Percentiles rank a stretch among this genome's conserved stretches.
Evolutionary conservation across 305 asterid species (phyloP).

Genomic region (Fraxinus velutina): DNA sequence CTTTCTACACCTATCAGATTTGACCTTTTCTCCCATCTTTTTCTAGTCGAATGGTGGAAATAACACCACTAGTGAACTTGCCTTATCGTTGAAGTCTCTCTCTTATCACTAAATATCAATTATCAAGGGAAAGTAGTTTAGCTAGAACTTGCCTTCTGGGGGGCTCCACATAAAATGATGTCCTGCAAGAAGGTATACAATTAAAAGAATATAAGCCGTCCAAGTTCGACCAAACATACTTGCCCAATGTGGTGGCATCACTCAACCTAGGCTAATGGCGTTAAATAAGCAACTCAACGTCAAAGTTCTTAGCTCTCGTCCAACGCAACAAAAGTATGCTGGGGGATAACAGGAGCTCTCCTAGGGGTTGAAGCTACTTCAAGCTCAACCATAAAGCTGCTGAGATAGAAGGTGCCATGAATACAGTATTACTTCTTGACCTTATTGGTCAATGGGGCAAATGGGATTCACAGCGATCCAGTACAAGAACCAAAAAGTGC

Average conservation of each 20-base stretch:
- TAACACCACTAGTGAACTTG: background rate
- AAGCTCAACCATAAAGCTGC: background rate
- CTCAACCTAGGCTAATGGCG: background rate
- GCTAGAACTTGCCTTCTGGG: background rate
- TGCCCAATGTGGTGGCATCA: background rate
- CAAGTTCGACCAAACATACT: background rate
- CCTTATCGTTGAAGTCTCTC: background rate
- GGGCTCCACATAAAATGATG: background rate
- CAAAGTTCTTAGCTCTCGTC: background rate
- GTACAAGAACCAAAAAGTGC: background rate
- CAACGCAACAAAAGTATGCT: background rate
- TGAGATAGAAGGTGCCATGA: background rate
- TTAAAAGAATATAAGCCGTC: background rate
- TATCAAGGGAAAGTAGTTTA: background rate
- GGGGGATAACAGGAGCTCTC: background rate
- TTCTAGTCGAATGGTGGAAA: background rate
- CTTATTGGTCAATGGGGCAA: background rate
- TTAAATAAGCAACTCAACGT: background rate
- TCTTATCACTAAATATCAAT: constrained; percentile 4
- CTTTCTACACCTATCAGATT: background rate
- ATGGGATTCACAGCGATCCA: background rate
- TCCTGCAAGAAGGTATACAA: background rate
- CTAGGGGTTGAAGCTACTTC: background rate
- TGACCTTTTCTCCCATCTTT: background rate
- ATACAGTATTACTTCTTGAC: background rate